Evolutionary conservation across 305 asterid genomes (phyloP), one percentile per base, ranked within the genome.

Genomic region (Caryopteris hybrid): DNA sequence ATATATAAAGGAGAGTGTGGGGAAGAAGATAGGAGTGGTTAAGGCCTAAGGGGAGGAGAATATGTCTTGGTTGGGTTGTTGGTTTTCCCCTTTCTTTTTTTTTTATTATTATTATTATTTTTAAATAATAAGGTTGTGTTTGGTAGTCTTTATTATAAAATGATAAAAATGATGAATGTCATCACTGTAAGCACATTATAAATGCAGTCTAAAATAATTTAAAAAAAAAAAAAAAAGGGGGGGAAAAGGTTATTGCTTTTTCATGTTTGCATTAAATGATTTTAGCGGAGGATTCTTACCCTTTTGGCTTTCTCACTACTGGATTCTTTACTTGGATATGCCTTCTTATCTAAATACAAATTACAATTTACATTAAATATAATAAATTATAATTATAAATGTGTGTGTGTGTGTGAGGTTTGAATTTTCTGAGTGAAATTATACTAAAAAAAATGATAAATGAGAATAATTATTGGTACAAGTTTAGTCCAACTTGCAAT

Each of bases 291-390:
- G 76, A 70, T 73, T 60, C 76, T 60, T 73, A 51, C 47, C 69
- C 51, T 36, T 73, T 69, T 43, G 71, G 64, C 68, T 43, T 75
- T 75, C 34, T 61, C 53, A 8, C 46, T 63, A 45, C 58, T 72
- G 68, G 76, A 80, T 77, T 67, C 81, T 70, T 76, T 71, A 68
- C 78, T 72, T 69, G 78, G 76, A 73, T 69, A 71, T 63, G 77
- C 70, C 60, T 50, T 71, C 80, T 58, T 79, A 67, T 74, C 65
- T 54, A 42, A 42, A 57, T 41, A 14, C 21, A 64, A 8, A 10
- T 11, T 4, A n/a, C 9, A 39, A 33, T 23, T 29, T 22, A 27
- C 34, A 58, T 0, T 25, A 9, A n/a, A n/a, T n/a, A n/a, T n/a
- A n/a, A n/a, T n/a, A n/a, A n/a, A n/a, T n/a, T n/a, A n/a, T n/a